Percentiles rank a stretch among this genome's conserved stretches.
Conservation (phyloP, 2,329 filamentous ascomycete genomes). For the Ophiocordyceps camponoti-floridani region DNA sequence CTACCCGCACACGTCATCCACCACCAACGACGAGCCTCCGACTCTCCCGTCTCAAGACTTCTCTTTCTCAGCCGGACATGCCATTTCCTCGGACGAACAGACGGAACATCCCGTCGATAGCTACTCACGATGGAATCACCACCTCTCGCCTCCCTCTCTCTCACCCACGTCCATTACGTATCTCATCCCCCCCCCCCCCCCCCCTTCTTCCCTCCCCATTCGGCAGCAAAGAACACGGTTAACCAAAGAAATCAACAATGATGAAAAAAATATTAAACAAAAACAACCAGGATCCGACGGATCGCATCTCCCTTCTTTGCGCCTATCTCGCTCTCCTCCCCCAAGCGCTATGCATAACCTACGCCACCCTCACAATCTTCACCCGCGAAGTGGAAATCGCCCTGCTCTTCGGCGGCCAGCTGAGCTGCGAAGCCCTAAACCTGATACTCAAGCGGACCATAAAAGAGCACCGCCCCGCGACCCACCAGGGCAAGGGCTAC, state of each 20-base stretch:
- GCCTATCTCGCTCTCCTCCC: slow-evolving; percentile 90
- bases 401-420: slow-evolving; percentile 81
- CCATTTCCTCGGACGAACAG: no score
- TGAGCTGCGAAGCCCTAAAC: slow-evolving; percentile 82
- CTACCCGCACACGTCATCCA: no score
- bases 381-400: slow-evolving; percentile 79
- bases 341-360: slow-evolving; percentile 78
- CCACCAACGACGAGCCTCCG: no score
- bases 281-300: slow-evolving; percentile 79
- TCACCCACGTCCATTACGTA: slow-evolving; percentile 95
- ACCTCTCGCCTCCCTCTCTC: slow-evolving; percentile 63
- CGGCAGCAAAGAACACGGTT: no score
- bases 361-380: slow-evolving; percentile 78
- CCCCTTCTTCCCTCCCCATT: no score
- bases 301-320: slow-evolving; percentile 69
- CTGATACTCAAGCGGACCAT: slow-evolving; percentile 79
- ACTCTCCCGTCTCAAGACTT: no score
- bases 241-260: no score
- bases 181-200: slow-evolving; percentile 9
- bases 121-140: background rate
- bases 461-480: slow-evolving; percentile 74
- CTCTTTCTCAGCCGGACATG: no score
- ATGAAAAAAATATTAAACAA: no score
- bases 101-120: no score
- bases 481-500: slow-evolving; percentile 82